Percentiles rank a stretch among this genome's conserved stretches.
Conservation (phyloP, 441 rosid genomes). For the Erodium moschatum region DNA sequence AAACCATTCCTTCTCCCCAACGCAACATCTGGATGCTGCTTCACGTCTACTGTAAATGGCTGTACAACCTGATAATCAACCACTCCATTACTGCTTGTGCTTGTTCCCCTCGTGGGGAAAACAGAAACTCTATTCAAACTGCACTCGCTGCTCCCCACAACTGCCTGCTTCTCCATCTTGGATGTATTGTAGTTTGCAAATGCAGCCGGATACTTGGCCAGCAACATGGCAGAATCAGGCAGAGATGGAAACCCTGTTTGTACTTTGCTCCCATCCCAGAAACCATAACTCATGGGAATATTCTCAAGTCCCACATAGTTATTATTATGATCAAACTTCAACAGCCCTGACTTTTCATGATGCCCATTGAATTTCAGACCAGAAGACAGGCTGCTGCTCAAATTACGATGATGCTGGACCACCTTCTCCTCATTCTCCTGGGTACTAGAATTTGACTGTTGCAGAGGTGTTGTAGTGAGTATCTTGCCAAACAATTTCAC, state of each 20-base stretch:
- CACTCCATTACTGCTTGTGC: constrained; percentile 32
- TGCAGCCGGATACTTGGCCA: constrained; percentile 78
- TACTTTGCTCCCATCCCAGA: constrained; percentile 80
- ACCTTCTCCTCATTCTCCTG: constrained; percentile 38
- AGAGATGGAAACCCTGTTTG: constrained; percentile 63
- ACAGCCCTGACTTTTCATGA: constrained; percentile 17
- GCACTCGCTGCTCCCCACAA: constrained; percentile 19
- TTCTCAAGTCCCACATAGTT: constrained; percentile 44
- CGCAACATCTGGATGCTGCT: constrained; percentile 39
- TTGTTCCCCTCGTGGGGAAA: constrained; percentile 31
- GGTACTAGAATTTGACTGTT: constrained; percentile 19
- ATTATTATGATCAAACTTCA: constrained; percentile 41
- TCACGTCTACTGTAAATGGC: constrained; percentile 36
- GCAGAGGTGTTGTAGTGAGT: constrained; percentile 35
- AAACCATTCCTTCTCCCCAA: constrained; percentile 39
- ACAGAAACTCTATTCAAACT: constrained; percentile 31
- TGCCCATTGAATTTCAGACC: constrained; percentile 27
- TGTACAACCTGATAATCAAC: constrained; percentile 40
- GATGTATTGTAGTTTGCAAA: constrained; percentile 36
- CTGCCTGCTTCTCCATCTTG: constrained; percentile 36
- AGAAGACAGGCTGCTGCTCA: constrained; percentile 21
- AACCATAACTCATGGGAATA: constrained; percentile 59
- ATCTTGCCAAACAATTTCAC: constrained; percentile 84
- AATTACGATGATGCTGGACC: constrained; percentile 24
- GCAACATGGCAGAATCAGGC: constrained; percentile 55